phyloP scores from a whole-genome alignment of 148 eudicot genomes.

The Fagopyrum homotropicum region DNA sequence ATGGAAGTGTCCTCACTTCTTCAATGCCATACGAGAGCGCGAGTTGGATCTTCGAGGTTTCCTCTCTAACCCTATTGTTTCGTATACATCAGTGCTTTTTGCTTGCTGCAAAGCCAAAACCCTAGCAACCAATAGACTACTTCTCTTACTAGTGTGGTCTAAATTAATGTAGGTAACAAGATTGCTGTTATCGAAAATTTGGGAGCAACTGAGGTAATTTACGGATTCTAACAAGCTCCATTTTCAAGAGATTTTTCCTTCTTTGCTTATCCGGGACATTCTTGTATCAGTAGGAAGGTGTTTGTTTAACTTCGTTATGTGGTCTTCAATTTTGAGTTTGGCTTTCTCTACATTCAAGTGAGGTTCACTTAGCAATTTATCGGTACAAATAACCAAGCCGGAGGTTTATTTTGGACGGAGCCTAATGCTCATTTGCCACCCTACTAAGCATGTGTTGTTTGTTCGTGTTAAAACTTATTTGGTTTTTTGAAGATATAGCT shows the following conservation, averaged over 20 bases:
- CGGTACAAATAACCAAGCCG: not conserved
- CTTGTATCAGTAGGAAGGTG: not conserved
- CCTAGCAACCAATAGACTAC: conserved; percentile 4
- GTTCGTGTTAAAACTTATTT: not conserved
- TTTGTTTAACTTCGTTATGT: not conserved
- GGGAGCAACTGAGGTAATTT: conserved; percentile 81
- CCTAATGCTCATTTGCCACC: not conserved
- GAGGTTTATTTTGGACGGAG: not conserved
- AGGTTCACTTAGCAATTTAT: not conserved
- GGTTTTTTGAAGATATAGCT: not conserved
- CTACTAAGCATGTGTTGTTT: not conserved
- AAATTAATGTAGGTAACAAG: conserved; percentile 57
- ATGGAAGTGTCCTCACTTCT: conserved; percentile 98
- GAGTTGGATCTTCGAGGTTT: conserved; percentile 97
- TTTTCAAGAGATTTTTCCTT: not conserved
- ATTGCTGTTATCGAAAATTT: conserved; percentile 82
- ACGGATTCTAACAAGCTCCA: not conserved
- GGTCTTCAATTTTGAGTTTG: not conserved
- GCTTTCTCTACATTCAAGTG: not conserved
- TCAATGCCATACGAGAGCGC: conserved; percentile 86
- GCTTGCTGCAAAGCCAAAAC: conserved; percentile 4
- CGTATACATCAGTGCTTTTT: not conserved
- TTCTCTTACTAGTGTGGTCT: conserved; percentile 5
- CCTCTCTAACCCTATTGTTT: conserved; percentile 5
- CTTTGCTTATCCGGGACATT: too few relatives aligned